phyloP scores from a whole-genome alignment of 1,139 yeast genomes.

The Wickerhamiella pararugosa region DNA sequence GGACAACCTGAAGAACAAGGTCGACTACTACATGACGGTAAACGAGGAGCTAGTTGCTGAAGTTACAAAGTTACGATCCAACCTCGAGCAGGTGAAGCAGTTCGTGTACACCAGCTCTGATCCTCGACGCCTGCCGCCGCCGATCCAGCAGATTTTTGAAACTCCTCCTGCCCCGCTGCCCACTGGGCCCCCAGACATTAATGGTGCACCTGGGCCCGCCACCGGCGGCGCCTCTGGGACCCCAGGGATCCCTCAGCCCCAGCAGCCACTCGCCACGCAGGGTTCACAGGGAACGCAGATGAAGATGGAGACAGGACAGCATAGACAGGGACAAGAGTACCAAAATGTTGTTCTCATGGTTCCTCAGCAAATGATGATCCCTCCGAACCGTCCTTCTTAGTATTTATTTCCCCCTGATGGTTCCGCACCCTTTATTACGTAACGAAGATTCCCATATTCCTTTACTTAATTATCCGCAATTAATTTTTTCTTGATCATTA shows the following conservation, averaged over 20 bases:
- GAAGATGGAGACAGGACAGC: neutral
- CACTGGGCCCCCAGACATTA: neutral
- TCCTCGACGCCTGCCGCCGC: slow-evolving; percentile 12
- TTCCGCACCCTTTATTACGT: no score
- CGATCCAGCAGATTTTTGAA: slow-evolving; percentile 10
- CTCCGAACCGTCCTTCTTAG: neutral
- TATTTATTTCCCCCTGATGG: no score
- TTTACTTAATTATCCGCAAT: no score
- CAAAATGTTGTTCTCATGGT: slow-evolving; percentile 6
- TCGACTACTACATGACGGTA: slow-evolving; percentile 53
- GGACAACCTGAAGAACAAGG: slow-evolving; percentile 66
- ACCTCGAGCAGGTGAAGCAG: slow-evolving; percentile 12
- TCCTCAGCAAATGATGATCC: slow-evolving; percentile 4
- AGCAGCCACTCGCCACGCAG: neutral
- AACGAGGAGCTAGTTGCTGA: slow-evolving; percentile 53
- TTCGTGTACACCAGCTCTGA: slow-evolving; percentile 11
- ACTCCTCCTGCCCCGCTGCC: neutral
- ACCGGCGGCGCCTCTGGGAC: neutral
- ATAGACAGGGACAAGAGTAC: neutral
- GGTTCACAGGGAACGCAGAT: neutral
- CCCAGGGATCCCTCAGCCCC: neutral
- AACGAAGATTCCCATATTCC: no score
- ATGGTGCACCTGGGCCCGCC: neutral
- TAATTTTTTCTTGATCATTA: slow-evolving; percentile 1
- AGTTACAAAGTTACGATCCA: slow-evolving; percentile 22